These are phyloP conservation scores for Sarocladium kiliense DNA, from an alignment of 2,329 filamentous ascomycete genomes.

Conservation along the genomic window DNA sequence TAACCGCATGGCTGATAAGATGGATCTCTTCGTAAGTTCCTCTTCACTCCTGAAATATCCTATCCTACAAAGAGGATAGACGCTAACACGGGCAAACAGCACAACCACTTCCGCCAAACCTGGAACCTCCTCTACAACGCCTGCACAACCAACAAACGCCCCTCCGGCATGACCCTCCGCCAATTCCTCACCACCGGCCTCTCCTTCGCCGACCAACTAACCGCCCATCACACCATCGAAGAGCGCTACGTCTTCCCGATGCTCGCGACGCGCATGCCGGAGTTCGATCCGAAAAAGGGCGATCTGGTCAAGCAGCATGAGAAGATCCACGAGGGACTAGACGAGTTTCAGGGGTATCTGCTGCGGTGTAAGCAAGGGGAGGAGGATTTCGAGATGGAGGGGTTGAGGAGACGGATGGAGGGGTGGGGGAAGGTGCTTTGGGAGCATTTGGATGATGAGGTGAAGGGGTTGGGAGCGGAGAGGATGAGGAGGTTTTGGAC, in stretches of 20 bases:
- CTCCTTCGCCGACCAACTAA: conserved; percentile 66
- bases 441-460: conserved; percentile 81
- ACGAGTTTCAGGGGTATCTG: conserved; percentile 62
- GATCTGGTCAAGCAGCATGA: conserved; percentile 70
- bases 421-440: conserved; percentile 73
- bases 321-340: conserved; percentile 73
- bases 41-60: conserved; percentile 2
- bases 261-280: conserved; percentile 72
- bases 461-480: conserved; percentile 70
- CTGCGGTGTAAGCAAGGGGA: conserved; percentile 57
- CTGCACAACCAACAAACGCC: conserved; percentile 53
- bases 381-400: conserved; percentile 47
- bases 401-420: conserved; percentile 70
- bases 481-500: conserved; percentile 87
- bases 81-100: conserved; percentile 37
- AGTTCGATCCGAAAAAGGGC: conserved; percentile 53
- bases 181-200: conserved; percentile 65
- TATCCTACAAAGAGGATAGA: not conserved
- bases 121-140: conserved; percentile 70
- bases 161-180: conserved; percentile 58
- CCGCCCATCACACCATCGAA: conserved; percentile 76
- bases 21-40: conserved; percentile 66
- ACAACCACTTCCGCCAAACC: conserved; percentile 68
- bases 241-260: conserved; percentile 76
- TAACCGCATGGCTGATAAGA: conserved; percentile 68